Conservation (phyloP, 2,329 filamentous ascomycete genomes). For the Phaeophleospora eucalypticola region DNA sequence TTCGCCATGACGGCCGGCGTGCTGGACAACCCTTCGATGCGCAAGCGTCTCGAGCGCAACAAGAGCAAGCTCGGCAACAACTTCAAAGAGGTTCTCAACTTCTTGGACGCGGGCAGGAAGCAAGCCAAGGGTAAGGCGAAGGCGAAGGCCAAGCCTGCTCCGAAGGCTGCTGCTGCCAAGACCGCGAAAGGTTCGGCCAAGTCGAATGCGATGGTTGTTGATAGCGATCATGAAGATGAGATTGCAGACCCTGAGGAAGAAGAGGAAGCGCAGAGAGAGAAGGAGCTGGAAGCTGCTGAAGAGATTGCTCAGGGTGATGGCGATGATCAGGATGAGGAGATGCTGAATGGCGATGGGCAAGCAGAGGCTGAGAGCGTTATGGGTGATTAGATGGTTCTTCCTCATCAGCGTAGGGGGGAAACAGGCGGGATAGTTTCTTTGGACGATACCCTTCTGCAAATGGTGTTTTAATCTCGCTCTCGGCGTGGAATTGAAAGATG, state of each 20-base stretch:
- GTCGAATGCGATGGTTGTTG: constrained; percentile 41
- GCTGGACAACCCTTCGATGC: constrained; percentile 64
- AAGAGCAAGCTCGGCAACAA: constrained; percentile 75
- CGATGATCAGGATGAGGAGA: constrained; percentile 28
- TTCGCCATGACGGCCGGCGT: constrained; percentile 72
- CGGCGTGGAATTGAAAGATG: too few relatives aligned
- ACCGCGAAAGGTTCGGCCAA: constrained; percentile 36
- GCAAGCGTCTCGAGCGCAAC: constrained; percentile 72
- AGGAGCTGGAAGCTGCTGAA: constrained; percentile 33
- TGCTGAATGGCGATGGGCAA: constrained; percentile 31
- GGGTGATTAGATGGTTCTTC: too few relatives aligned
- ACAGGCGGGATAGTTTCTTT: too few relatives aligned
- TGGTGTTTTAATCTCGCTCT: background rate
- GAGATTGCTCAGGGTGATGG: constrained; percentile 30
- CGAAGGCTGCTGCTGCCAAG: constrained; percentile 34
- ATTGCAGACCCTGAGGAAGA: constrained; percentile 39
- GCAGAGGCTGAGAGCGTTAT: constrained; percentile 44
- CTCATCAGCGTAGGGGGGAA: too few relatives aligned
- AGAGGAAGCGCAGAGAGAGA: constrained; percentile 9
- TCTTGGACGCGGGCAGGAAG: constrained; percentile 59
- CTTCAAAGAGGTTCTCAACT: constrained; percentile 78
- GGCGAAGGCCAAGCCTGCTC: constrained; percentile 18
- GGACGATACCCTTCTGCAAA: constrained; percentile 7
- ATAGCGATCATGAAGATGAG: constrained; percentile 38
- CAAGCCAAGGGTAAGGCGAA: constrained; percentile 43